A percentile compares a stretch with the other conserved stretches of the same genome.
Conservation (phyloP, 1,139 yeast species). For the Debaryomyces coudertii region DNA sequence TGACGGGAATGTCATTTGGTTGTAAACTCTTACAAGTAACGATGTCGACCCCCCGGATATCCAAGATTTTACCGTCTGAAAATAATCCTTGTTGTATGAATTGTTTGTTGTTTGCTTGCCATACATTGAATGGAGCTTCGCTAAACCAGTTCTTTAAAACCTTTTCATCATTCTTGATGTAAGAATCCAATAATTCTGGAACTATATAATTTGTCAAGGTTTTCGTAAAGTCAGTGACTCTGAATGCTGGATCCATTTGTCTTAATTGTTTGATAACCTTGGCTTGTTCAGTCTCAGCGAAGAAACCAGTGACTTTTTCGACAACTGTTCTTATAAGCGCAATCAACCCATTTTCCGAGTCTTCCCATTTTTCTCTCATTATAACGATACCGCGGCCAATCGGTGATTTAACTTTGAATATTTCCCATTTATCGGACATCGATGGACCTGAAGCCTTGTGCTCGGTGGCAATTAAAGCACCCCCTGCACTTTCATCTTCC, state of each 20-base stretch:
- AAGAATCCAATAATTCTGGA: conserved; percentile 95
- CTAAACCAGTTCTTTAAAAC: conserved; percentile 89
- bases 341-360: conserved; percentile 90
- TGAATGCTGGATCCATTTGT: conserved; percentile 88
- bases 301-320: conserved; percentile 82
- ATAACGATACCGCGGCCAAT: conserved; percentile 68
- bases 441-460: conserved; percentile 73
- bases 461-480: conserved; percentile 80
- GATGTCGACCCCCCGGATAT: conserved; percentile 93
- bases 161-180: conserved; percentile 86
- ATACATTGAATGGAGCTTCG: conserved; percentile 95
- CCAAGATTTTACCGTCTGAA: conserved; percentile 90
- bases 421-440: conserved; percentile 69
- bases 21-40: conserved; percentile 86
- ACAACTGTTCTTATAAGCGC: conserved; percentile 78
- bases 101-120: conserved; percentile 92
- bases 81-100: conserved; percentile 89
- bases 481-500: conserved; percentile 86
- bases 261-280: conserved; percentile 84
- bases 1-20: conserved; percentile 91
- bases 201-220: conserved; percentile 90
- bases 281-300: conserved; percentile 96
- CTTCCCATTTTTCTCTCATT: conserved; percentile 82
- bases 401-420: conserved; percentile 67
- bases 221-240: conserved; percentile 74